phyloP scores from a whole-genome alignment of 805 yeast species.

The Candida mattraensis region DNA sequence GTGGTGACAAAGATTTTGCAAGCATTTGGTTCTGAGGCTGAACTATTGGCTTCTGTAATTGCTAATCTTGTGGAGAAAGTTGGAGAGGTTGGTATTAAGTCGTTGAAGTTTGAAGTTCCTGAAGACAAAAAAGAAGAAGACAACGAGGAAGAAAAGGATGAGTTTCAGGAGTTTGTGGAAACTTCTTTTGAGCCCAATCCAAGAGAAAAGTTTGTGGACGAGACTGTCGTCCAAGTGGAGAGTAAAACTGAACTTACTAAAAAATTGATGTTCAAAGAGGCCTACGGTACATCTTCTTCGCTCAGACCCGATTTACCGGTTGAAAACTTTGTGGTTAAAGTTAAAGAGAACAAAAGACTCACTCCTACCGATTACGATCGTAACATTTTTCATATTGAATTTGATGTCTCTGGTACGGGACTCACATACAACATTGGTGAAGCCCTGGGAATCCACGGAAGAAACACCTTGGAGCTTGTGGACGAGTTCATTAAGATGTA shows the following conservation, averaged over 20 bases:
- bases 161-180: slow-evolving; percentile 59
- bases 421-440: slow-evolving; percentile 92
- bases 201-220: slow-evolving; percentile 47
- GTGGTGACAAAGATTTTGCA: slow-evolving; percentile 76
- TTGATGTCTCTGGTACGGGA: slow-evolving; percentile 88
- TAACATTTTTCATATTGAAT: slow-evolving; percentile 94
- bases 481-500: slow-evolving; percentile 67
- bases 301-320: slow-evolving; percentile 91
- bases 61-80: slow-evolving; percentile 63
- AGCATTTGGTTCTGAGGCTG: slow-evolving; percentile 80
- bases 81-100: slow-evolving; percentile 44
- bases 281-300: slow-evolving; percentile 54
- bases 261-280: slow-evolving; percentile 78
- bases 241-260: slow-evolving; percentile 54
- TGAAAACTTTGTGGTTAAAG: slow-evolving; percentile 81
- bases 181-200: slow-evolving; percentile 67
- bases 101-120: slow-evolving; percentile 38
- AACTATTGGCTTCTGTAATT: slow-evolving; percentile 70
- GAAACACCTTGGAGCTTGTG: slow-evolving; percentile 68
- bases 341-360: slow-evolving; percentile 86
- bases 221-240: slow-evolving; percentile 39
- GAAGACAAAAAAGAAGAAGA: slow-evolving; percentile 19
- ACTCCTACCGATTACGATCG: slow-evolving; percentile 90
- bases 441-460: slow-evolving; percentile 93
- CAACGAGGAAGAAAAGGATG: slow-evolving; percentile 17